phyloP scores from a whole-genome alignment of 192 early-diverging fungal genomes.

The Gonapodya prolifera region DNA sequence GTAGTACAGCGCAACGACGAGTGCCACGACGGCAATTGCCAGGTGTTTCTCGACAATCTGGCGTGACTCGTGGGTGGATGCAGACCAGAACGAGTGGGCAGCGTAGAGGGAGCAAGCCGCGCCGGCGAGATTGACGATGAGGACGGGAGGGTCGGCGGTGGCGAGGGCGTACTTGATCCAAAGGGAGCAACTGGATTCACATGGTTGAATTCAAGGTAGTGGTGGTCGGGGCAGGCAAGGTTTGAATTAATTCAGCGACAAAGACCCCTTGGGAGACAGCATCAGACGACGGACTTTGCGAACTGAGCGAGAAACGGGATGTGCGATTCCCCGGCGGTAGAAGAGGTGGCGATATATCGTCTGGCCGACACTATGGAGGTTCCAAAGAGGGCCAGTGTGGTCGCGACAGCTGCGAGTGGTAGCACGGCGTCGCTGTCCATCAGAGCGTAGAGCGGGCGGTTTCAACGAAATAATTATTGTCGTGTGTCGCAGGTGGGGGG shows the following conservation, averaged over 20 bases:
- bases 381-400: background rate
- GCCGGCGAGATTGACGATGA: background rate
- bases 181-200: background rate
- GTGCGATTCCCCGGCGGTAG: background rate
- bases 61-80: background rate
- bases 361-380: background rate
- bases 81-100: background rate
- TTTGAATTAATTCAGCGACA: no score
- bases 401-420: background rate
- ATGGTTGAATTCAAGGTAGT: no score
- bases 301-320: background rate
- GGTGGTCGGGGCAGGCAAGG: no score
- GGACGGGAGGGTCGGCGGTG: background rate
- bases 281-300: background rate
- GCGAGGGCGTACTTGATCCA: background rate
- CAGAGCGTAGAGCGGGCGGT: background rate
- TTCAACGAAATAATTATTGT: background rate
- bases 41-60: background rate
- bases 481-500: background rate
- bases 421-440: background rate
- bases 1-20: background rate
- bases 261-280: no score
- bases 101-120: background rate
- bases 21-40: background rate
- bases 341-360: background rate